Evolutionary conservation across 2,329 filamentous ascomycete genomes (phyloP), one percentile per base, ranked within the genome.

Genomic region (Rachicladosporium sp.): DNA sequence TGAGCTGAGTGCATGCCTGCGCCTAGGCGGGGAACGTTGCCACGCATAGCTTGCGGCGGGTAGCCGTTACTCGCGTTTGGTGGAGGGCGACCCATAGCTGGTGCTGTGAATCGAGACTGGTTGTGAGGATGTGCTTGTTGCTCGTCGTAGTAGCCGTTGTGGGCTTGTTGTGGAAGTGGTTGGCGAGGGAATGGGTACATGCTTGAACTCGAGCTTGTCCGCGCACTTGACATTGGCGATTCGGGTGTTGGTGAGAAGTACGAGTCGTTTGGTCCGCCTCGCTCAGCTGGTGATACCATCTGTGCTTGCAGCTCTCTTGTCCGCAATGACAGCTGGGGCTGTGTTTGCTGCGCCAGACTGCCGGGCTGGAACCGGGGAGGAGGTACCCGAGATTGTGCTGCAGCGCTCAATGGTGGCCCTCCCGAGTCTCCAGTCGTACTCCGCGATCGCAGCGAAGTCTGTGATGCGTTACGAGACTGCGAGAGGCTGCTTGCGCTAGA

Each of bases 221-320:
- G 73, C 15, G 80, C 80, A 10, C 81, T 80, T 7, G 81, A 85
- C 33, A 78, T 77, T 7, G 84, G 83, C 0, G 83, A 86, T 40
- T 95, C 88, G 29, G 72, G 74, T 2, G 80, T 73, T 0, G 91
- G 91, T 0, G 89, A 96, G 61, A 98, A 98, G 63, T 95, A 96
- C 3, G 88, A 95, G 43, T 87, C 85, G n/a, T 69, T 74, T 29
- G 67, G 69, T 37, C 74, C 70, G 12, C 74, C 68, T 19, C 69
- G 21, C 4, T 31, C 40, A 2, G 13, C 67, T 1, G 84, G 81
- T 10, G 82, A 84, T 38, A 66, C 60, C 41, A 58, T 62, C 19
- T 60, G 61, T 43, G 53, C 40, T 51, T 53, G 57, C n/a, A 70
- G 55, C 49, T 74, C 67, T 51, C 76, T 70, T 11, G 70, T 73